Evolutionary conservation across 306 rosid genomes (phyloP).

Genomic region (Corylus avellana): DNA sequence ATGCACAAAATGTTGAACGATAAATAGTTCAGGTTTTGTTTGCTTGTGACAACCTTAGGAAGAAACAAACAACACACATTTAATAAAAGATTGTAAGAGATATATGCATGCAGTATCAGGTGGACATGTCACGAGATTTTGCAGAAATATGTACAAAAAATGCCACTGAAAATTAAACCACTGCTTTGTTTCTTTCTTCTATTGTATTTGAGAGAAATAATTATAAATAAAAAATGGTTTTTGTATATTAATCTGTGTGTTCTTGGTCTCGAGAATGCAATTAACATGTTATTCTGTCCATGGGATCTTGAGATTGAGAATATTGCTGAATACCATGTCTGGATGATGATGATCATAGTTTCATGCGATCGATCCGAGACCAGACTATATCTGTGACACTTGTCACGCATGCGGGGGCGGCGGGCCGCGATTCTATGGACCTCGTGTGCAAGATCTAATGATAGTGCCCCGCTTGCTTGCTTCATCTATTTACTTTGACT

Average conservation of each 20-base stretch:
- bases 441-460: not conserved
- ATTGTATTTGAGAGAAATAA: no score
- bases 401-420: constrained; percentile 1
- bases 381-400: not conserved
- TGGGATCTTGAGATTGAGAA: constrained; percentile 5
- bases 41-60: no score
- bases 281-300: not conserved
- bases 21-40: no score
- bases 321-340: constrained; percentile 1
- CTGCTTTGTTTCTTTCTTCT: no score
- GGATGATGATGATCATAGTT: not conserved
- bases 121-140: not conserved
- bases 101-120: not conserved
- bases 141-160: not conserved
- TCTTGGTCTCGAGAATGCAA: not conserved
- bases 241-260: not conserved
- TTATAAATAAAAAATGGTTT: no score
- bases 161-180: not conserved
- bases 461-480: no score
- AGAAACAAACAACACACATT: no score
- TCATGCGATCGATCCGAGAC: not conserved
- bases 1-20: no score
- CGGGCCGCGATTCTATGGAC: not conserved
- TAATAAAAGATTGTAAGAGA: no score
- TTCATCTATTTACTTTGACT: not conserved